Percentiles rank a stretch among this genome's conserved stretches.
Evolutionary conservation across 208 protist species (phyloP).

Genomic region (Leptomonas pyrrhocoris): DNA sequence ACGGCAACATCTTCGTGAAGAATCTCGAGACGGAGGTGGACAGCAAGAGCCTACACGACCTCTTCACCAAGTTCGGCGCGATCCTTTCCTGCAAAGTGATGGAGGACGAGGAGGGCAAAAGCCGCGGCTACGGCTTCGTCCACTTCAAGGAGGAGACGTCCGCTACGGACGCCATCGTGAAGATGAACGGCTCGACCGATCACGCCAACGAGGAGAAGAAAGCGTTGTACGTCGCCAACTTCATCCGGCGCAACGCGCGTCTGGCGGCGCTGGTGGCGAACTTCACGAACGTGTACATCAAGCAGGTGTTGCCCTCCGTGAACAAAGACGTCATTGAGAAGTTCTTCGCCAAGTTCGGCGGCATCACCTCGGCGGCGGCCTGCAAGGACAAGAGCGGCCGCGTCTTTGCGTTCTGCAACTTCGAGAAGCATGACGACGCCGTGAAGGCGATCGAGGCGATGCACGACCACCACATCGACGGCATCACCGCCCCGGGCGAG

Average conservation of each 20-base stretch:
- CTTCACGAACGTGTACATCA: constrained; percentile 99
- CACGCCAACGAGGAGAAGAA: constrained; percentile 92
- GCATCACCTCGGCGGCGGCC: constrained; percentile 91
- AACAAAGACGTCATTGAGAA: constrained; percentile 93
- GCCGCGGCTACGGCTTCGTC: constrained; percentile 98
- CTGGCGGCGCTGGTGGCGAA: constrained; percentile 87
- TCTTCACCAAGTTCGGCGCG: constrained; percentile 97
- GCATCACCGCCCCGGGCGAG: constrained; percentile 79
- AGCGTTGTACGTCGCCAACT: constrained; percentile 94
- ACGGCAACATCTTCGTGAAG: constrained; percentile 99
- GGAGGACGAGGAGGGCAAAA: constrained; percentile 90
- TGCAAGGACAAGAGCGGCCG: constrained; percentile 92
- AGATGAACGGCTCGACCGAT: constrained; percentile 97
- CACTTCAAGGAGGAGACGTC: constrained; percentile 98
- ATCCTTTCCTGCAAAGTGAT: constrained; percentile 99
- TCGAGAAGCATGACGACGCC: constrained; percentile 95
- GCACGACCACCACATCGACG: constrained; percentile 87
- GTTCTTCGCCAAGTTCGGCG: constrained; percentile 95
- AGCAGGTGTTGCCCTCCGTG: constrained; percentile 94
- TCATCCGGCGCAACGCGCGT: constrained; percentile 95
- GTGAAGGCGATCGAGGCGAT: constrained; percentile 92
- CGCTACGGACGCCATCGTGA: constrained; percentile 95
- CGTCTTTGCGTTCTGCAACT: constrained; percentile 99
- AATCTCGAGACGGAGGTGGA: constrained; percentile 97
- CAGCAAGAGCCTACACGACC: constrained; percentile 97